Evolutionary conservation across 2,329 filamentous ascomycete species (phyloP).

Genomic region (Xylariaceae sp.): DNA sequence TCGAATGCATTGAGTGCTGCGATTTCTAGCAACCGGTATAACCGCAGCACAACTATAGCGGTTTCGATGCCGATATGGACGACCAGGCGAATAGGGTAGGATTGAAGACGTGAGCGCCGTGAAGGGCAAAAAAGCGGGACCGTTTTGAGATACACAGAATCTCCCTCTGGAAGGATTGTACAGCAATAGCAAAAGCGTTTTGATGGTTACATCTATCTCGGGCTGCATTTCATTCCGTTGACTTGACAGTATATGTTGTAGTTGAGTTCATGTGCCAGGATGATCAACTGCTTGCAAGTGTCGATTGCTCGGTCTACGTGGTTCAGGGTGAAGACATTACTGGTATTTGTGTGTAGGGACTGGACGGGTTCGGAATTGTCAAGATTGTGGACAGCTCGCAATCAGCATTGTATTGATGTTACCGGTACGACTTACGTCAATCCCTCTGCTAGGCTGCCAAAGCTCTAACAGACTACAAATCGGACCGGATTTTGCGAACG

Average conservation of each 20-base stretch:
- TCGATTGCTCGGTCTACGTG: too few species aligned
- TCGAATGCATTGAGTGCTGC: not conserved
- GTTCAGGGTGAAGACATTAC: too few species aligned
- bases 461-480: too few species aligned
- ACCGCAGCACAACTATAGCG: constrained; percentile 1
- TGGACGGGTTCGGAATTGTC: too few species aligned
- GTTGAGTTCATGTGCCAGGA: not conserved
- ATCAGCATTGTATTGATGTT: too few species aligned
- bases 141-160: constrained; percentile 21
- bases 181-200: constrained; percentile 30
- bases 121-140: not conserved
- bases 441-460: too few species aligned
- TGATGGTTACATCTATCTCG: constrained; percentile 14
- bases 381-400: too few species aligned
- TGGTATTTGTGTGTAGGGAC: too few species aligned
- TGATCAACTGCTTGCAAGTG: too few species aligned
- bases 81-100: constrained; percentile 8
- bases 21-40: not conserved
- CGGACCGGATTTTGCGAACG: too few species aligned
- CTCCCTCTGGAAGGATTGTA: constrained; percentile 26
- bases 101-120: constrained; percentile 12
- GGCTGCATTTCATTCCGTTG: not conserved
- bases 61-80: not conserved
- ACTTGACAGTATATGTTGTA: not conserved
- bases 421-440: too few species aligned